Base-by-base conservation (phyloP, 805 yeast genomes). In the Suhomyces emberorum region DNA sequence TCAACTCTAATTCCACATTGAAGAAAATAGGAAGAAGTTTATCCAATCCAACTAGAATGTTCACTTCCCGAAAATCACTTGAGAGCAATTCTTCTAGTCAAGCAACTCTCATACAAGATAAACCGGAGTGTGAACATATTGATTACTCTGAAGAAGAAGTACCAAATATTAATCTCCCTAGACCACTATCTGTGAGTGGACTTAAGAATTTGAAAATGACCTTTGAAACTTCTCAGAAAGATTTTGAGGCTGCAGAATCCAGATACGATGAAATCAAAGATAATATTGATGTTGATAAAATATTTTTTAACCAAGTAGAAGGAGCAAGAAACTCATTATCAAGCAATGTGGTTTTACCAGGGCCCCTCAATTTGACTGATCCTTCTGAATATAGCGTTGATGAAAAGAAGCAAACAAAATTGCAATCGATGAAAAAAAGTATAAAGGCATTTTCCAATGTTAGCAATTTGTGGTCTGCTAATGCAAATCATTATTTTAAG, bases 401-500 rank as follows among this genome's bases (percentile, higher is more conserved):
- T n/a, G 34, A 39, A 11, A 25, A 23, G 19, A 44, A 47, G 28
- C 46, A 42, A 10, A 39, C 46, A 19, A 49, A 43, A 25, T 34
- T 56, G 25, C 41, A 46, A 24, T 30, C 47, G 10, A 22, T 58
- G 15, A 50, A 55, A 28, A 51, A 56, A 35, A 52, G 58, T 36
- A 41, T 65, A 15, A 61, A 61, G 31, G 57, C 59, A 0, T 45
- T 67, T 9, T 51, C 67, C 1, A 52, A 48, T 18, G 58, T 59
- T 21, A 48, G 57, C 5, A 55, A 49, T 18, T 51, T 61, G 76
- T 80, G 85, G 83, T 59, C 67, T 8, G 75, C 85, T 0, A 64
- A 69, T 19, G 81, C 86, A 0, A 67, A 67, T 20, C 95, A 88
- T 57, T 88, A 74, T 54, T 69, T 67, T 18, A 70, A 66, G 19